Evolutionary conservation across 2,329 filamentous ascomycete genomes (phyloP).

Genomic region (Bipolaris oryzae): DNA sequence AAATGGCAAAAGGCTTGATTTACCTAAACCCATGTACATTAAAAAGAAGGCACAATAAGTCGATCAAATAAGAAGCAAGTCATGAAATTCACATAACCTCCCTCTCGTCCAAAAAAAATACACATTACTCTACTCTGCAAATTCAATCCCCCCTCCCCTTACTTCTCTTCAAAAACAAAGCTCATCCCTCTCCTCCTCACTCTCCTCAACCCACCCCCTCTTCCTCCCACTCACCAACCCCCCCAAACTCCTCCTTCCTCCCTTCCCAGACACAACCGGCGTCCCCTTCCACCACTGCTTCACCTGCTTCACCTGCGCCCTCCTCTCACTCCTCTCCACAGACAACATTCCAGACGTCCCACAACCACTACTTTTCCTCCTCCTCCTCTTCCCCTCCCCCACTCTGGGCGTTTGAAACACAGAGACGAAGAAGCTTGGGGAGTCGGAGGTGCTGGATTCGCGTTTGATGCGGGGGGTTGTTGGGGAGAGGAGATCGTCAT

Average conservation of each 20-base stretch:
- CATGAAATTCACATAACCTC: too few relatives aligned
- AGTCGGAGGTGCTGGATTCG: constrained; percentile 28
- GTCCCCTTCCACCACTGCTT: constrained; percentile 32
- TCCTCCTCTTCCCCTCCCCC: neutral
- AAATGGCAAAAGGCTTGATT: too few relatives aligned
- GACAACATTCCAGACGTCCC: constrained; percentile 10
- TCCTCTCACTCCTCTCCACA: constrained; percentile 16
- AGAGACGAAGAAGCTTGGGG: constrained; percentile 18
- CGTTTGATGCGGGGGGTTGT: constrained; percentile 27
- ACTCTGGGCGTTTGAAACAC: constrained; percentile 22
- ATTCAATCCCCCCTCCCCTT: neutral
- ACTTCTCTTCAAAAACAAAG: constrained; percentile 16
- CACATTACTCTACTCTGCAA: too few relatives aligned
- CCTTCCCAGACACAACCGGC: neutral
- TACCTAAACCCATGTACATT: too few relatives aligned
- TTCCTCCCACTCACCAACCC: neutral
- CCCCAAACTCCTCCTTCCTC: neutral
- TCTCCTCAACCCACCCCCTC: constrained; percentile 1
- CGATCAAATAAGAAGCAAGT: too few relatives aligned
- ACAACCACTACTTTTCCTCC: neutral
- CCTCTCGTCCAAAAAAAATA: neutral
- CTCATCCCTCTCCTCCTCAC: constrained; percentile 31
- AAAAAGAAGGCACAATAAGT: too few relatives aligned
- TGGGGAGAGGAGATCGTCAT: neutral
- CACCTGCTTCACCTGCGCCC: constrained; percentile 24